Base-by-base conservation (phyloP, 2,329 filamentous ascomycete genomes). In the Fusarium setosum region DNA sequence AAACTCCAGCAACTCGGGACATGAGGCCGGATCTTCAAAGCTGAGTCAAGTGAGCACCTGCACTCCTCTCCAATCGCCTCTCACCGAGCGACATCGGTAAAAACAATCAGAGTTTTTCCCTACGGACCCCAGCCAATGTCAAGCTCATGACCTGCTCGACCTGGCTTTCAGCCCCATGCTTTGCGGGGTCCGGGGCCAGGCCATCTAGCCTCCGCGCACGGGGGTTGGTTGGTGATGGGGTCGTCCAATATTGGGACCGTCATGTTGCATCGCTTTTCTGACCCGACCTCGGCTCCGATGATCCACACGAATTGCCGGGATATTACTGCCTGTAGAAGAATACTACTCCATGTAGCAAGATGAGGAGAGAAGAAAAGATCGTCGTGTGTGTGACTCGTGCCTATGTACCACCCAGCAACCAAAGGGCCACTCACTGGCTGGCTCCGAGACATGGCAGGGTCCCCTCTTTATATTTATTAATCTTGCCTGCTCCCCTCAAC, bases 281-380 rank as follows among this genome's bases (percentile, higher is more conserved):
- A 42, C 48, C 65, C 65, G 65, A 68, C 65, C 65, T 68, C 65
- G 65, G 65, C 58, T 68, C 53, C 56, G 26, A 54, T 45, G 50
- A 53, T 57, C 62, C 59, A 61, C 57, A 61, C 23, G 20, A 42
- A n/a, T n/a, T 42, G 42, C 34, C 26, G 48, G 53, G 57, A 51
- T 63, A 38, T 51, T 65, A 26, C 18, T 41, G 42, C 44, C 32
- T 26, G 34, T 59, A 47, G 41, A 17, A 7, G 12, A 38, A 21
- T n/a, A n/a, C n/a, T n/a, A n/a, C n/a, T n/a, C n/a, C n/a, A n/a
- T n/a, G n/a, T n/a, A n/a, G n/a, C n/a, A 29, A 35, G 44, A 31
- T 48, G 35, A 59, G 32, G 38, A 61, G 31, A 31, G 53, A 20
- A 18, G 12, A 29, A 26, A 34, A 13, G 20, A 6, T 13, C 6